Evolutionary conservation across 2,329 filamentous ascomycete species (phyloP), one percentile per base, ranked within the genome.

Genomic region (Aspergillus phoenicis): DNA sequence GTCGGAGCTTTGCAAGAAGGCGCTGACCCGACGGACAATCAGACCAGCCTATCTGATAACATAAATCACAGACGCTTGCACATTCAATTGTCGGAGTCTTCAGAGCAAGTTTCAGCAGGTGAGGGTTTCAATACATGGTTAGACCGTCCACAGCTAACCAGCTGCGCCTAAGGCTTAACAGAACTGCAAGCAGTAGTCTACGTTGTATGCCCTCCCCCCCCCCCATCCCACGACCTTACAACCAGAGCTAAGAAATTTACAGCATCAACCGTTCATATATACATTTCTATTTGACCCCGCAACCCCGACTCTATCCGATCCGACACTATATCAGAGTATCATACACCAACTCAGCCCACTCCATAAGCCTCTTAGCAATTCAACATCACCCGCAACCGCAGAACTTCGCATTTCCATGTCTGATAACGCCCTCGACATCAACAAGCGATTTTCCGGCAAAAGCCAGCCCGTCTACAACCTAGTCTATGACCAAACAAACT

Each of bases 401-500:
- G 69, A 73, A 43, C 68, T 75, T 26, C 77, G 80, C 38, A 74
- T 80, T 38, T 68, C 68, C 7, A 60, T 69, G 17, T 69, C 69
- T 5, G 68, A 72, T 22, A 77, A 72, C 41, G 68, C 67, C 62
- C 64, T 70, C 38, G 74, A 77, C 43, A 72, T 74, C 54, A 71
- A 68, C 48, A 71, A 70, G 61, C 70, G 63, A 22, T 69, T 71
- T 17, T 62, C 67, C 13, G 65, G 67, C 54, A 70, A 72, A 20
- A 75, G 73, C 48, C 68, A 71, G 20, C 80, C 82, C 10, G 83
- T 89, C 43, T 86, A 84, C 72, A 85, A 88, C 64, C 77, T 89
- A 8, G 80, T 88, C 49, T 88, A 83, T 68, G 86, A 89, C 68
- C 85, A 86, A 1, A 74, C 77, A 6, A 83, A 83, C 33, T 72